These are phyloP conservation scores for Trypanosoma brucei DNA, from an alignment of 208 protist species.

Conservation along the genomic window DNA sequence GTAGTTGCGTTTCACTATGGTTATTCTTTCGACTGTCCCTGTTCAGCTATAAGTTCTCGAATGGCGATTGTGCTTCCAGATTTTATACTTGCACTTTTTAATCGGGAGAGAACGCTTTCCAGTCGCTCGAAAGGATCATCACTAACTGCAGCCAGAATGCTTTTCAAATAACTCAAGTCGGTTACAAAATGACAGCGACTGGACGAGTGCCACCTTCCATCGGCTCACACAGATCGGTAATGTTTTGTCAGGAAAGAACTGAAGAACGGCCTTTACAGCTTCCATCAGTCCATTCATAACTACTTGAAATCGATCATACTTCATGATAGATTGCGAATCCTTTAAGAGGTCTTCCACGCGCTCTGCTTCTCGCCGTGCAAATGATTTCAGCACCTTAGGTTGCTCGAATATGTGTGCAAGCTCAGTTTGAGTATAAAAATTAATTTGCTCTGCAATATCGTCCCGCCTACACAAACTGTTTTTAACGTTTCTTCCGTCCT, in stretches of 20 bases:
- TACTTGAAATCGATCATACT: conserved; percentile 16
- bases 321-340: conserved; percentile 5
- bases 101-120: conserved; percentile 26
- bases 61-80: conserved; percentile 17
- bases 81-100: conserved; percentile 27
- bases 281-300: conserved; percentile 17
- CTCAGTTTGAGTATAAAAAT: conserved; percentile 11
- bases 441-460: conserved; percentile 11
- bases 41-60: conserved; percentile 4
- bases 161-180: conserved; percentile 69
- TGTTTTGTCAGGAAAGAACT: conserved; percentile 49
- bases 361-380: conserved; percentile 14
- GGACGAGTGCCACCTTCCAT: conserved; percentile 33
- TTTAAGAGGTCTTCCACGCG: conserved; percentile 4
- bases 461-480: conserved; percentile 3
- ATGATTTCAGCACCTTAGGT: conserved; percentile 6
- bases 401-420: conserved; percentile 17
- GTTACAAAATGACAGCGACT: conserved; percentile 23
- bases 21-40: too few species aligned
- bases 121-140: conserved; percentile 56
- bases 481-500: conserved; percentile 6
- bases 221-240: conserved; percentile 30
- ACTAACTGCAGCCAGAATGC: conserved; percentile 70
- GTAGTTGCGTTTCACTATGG: too few species aligned
- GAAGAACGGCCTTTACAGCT: conserved; percentile 28